Base-by-base conservation (phyloP, 140 eudicot genomes). In the Cichorium intybus region DNA sequence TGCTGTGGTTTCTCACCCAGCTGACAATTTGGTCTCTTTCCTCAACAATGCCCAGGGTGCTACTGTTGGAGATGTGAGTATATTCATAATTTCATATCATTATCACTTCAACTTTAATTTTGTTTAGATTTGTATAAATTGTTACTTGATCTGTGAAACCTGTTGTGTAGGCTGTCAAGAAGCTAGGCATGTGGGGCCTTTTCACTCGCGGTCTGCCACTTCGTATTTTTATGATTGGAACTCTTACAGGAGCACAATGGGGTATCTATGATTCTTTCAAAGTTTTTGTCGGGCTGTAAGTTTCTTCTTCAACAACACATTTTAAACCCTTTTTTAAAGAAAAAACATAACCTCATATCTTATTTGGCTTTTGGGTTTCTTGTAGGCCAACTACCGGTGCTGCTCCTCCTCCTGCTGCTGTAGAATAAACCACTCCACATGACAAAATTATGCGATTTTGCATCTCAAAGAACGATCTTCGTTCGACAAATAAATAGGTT, bases 41-140 rank as follows among this genome's bases (percentile, higher is more conserved):
- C 95, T 90, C 81, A 86, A 86, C 82, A 86, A 86, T 60, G 84
- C 95, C 46, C 78, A 80, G 68, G 95, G 97, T n/a, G 97, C 87
- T 23, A 83, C 95, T 6, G 84, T 86, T 31, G 81, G 87, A 28
- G 97, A 89, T 79, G 97, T 83, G 47, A 78, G 95, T 82, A 29
- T 66, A 11, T 41, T 12, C 24, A 20, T 29, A 16, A 1, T 7
- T 2, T 34, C 16, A 10, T 56, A 16, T 43, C 45, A 12, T 24
- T 43, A 14, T 26, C 24, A 43, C 49, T 43, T 43, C 15, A 43
- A 43, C 4, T 12, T 39, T 27, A 4, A 4, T 27, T 4, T 27
- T 27, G 5, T 2, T 2, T 27, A 27, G 0, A 5, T 27, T 6
- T 27, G 31, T 27, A 5, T 11, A 34, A 29, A 10, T n/a, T 1